Conservation (phyloP, 441 rosid species). For the Syzygium malaccense region DNA sequence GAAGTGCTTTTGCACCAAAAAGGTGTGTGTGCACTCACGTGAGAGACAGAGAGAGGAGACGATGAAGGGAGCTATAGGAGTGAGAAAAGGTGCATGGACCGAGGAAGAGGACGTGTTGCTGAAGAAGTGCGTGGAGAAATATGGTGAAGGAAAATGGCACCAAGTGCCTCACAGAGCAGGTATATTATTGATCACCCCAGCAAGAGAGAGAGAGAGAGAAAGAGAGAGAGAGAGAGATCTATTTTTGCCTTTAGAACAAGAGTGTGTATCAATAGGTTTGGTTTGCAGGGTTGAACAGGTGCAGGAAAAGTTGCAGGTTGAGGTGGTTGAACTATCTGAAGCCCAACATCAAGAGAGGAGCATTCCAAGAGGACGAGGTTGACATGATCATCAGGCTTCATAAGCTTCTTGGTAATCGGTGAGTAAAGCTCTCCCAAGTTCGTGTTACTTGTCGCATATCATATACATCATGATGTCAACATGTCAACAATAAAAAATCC, state of each 20-base stretch:
- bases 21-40: background rate
- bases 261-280: background rate
- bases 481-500: background rate
- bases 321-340: slow-evolving; percentile 8
- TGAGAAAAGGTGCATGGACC: slow-evolving; percentile 3
- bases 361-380: slow-evolving; percentile 2
- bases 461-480: background rate
- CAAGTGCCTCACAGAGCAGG: slow-evolving; percentile 39
- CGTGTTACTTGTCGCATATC: background rate
- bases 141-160: slow-evolving; percentile 55
- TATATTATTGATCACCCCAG: background rate
- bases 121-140: slow-evolving; percentile 19
- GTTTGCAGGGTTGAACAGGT: background rate
- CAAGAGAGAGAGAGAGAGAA: background rate
- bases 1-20: background rate
- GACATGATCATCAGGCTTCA: slow-evolving; percentile 1
- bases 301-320: slow-evolving; percentile 5
- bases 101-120: slow-evolving; percentile 33
- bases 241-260: background rate
- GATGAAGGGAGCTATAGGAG: background rate
- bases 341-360: slow-evolving; percentile 1
- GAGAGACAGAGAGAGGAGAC: background rate
- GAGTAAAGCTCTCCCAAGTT: background rate
- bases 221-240: background rate
- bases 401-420: background rate